Evolutionary conservation across 2,329 filamentous ascomycete genomes (phyloP), one percentile per base, ranked within the genome.

Genomic region (Alternaria brassicicola): DNA sequence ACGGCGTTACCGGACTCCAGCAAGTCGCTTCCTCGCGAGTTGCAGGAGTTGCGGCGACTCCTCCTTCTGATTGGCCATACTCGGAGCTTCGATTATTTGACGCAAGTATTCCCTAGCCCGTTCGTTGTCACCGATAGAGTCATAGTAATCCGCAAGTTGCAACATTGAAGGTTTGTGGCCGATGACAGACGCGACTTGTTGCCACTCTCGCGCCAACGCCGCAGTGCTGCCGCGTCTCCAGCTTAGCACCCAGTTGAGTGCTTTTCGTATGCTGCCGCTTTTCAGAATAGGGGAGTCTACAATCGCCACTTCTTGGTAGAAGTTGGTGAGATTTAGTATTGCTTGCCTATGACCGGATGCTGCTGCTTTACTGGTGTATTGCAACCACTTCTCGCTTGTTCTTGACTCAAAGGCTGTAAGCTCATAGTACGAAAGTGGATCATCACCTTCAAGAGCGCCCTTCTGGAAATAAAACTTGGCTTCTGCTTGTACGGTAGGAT

Each of bases 321-420:
- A 82, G 17, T 68, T 58, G 2, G 67, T 79, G 9, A 83, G 66
- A 10, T 73, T 57, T 33, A 75, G 71, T 26, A 73, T 75, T 8
- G 80, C 79, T 52, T 74, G 72, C 6, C 66, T 55, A 48, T 80
- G 74, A 1, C 77, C 75, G 6, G 76, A 76, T 10, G 76, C 74
- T 3, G 80, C 81, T 2, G 80, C 80, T 71, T 82, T 82, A 31
- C 71, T 81, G 51, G 78, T 78, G 60, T 78, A 76, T 55, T 75
- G 75, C 8, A 82, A 66, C 80, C 81, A 82, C 3, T 72, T 65
- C 30, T 65, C 64, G 15, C 70, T 77, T 25, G 64, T 58, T 26
- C 62, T 59, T 3, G 71, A 63, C 35, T 66, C 61, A 5, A 73
- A 67, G 4, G 64, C 58, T 1, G 78, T 71, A 8, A 78, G 74